A percentile compares a stretch with the other conserved stretches of the same genome.
Evolutionary conservation across 1,284 basidiomycete genomes (phyloP).

Genomic region (Coriolopsis trogii): DNA sequence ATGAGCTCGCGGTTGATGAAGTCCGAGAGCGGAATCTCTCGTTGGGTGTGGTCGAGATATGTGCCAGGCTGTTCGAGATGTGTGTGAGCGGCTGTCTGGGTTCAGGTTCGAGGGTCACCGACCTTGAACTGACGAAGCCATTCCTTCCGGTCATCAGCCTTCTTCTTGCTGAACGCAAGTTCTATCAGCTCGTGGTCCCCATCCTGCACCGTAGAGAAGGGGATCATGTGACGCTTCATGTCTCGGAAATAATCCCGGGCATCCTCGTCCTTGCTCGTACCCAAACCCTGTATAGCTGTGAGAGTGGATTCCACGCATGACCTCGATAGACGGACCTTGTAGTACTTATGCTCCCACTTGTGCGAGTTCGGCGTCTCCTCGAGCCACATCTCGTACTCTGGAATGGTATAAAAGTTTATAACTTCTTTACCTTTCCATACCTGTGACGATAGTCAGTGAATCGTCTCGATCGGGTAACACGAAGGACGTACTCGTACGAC

Average conservation of each 20-base stretch:
- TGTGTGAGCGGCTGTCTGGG: conserved; percentile 1
- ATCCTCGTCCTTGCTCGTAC: conserved; percentile 88
- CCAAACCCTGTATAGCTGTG: conserved; percentile 75
- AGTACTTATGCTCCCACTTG: conserved; percentile 95
- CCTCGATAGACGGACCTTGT: conserved; percentile 68
- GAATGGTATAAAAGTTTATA: conserved; percentile 95
- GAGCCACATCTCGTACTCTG: conserved; percentile 95
- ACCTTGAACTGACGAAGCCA: conserved; percentile 96
- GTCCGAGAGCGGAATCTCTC: conserved; percentile 87
- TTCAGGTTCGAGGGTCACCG: conserved; percentile 14
- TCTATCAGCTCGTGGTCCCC: conserved; percentile 93
- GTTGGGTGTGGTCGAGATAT: conserved; percentile 88
- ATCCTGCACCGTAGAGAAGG: conserved; percentile 81
- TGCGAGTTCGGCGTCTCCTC: conserved; percentile 79
- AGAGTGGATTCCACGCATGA: neutral
- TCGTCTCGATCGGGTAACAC: too few relatives aligned
- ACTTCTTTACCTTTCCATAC: conserved; percentile 83
- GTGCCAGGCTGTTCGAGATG: conserved; percentile 78
- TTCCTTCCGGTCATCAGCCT: conserved; percentile 98
- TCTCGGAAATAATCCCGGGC: conserved; percentile 93
- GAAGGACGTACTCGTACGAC: conserved; percentile 81
- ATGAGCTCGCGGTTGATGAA: conserved; percentile 99
- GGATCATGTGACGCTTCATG: conserved; percentile 93
- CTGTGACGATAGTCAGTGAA: too few relatives aligned
- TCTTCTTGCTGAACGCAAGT: conserved; percentile 99